These are phyloP conservation scores for Lumnitzera racemosa DNA, from an alignment of 345 rosid species.

Conservation along the genomic window DNA sequence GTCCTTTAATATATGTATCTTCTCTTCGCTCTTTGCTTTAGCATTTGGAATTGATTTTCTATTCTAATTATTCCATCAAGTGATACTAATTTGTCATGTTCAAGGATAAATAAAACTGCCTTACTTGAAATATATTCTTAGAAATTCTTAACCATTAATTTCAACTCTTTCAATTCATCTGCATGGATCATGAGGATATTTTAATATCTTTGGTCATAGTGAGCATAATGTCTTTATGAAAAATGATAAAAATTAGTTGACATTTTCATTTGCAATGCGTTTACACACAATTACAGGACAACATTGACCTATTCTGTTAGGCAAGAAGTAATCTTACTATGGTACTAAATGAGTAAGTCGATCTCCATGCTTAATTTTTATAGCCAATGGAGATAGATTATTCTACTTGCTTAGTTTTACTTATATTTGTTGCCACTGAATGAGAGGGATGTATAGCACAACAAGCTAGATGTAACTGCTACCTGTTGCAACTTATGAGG, in stretches of 20 bases:
- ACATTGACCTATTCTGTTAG: conserved; percentile 55
- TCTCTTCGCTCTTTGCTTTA: too few species aligned
- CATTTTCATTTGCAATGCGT: conserved; percentile 9
- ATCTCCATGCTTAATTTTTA: conserved; percentile 9
- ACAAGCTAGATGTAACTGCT: conserved; percentile 93
- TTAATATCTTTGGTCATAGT: background rate
- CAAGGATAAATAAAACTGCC: too few species aligned
- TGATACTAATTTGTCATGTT: too few species aligned
- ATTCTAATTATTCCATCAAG: too few species aligned
- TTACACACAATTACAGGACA: conserved; percentile 68
- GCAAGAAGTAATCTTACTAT: conserved; percentile 64
- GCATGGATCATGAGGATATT: background rate
- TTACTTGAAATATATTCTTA: too few species aligned
- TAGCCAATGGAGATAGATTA: conserved; percentile 2
- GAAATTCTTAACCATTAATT: too few species aligned
- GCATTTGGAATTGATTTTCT: too few species aligned
- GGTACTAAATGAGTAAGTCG: conserved; percentile 69
- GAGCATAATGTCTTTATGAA: background rate
- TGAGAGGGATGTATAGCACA: conserved; percentile 71
- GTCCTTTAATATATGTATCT: too few species aligned
- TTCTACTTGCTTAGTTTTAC: conserved; percentile 6
- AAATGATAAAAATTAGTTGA: background rate
- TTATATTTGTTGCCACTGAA: conserved; percentile 32
- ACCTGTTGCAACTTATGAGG: conserved; percentile 49
- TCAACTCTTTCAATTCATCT: too few species aligned